Evolutionary conservation across 129 eudicot species (phyloP).

Genomic region (Tagetes erecta): DNA sequence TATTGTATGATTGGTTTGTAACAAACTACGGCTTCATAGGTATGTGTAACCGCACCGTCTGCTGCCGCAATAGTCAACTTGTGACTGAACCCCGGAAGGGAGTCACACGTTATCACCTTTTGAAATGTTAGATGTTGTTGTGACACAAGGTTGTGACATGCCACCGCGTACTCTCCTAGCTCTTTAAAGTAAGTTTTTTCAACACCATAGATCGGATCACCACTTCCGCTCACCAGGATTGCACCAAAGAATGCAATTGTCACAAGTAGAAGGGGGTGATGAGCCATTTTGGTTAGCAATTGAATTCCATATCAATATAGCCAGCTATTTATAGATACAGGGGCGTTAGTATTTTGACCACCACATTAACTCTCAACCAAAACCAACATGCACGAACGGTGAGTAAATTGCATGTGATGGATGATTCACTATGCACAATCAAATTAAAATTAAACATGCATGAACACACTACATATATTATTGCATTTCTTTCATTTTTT

Average conservation of each 20-base stretch:
- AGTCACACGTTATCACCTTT: conserved; percentile 25
- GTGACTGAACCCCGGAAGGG: conserved; percentile 24
- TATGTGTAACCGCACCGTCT: conserved; percentile 24
- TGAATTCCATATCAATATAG: not conserved
- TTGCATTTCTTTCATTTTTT: too few species aligned
- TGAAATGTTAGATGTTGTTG: conserved; percentile 25
- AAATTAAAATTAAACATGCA: too few species aligned
- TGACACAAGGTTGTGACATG: conserved; percentile 30
- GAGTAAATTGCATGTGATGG: conserved; percentile 1
- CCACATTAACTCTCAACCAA: conserved; percentile 9
- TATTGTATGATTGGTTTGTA: conserved; percentile 28
- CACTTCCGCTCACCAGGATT: conserved; percentile 10
- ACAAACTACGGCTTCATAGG: conserved; percentile 37
- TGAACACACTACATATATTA: too few species aligned
- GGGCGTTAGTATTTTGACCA: not conserved
- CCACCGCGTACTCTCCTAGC: conserved; percentile 34
- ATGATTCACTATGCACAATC: too few species aligned
- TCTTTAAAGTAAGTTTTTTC: conserved; percentile 12
- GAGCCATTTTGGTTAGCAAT: conserved; percentile 2
- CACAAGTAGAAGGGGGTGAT: conserved; percentile 20
- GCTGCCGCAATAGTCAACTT: conserved; percentile 32
- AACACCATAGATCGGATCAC: not conserved
- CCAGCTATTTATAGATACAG: conserved; percentile 6
- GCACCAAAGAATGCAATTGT: conserved; percentile 21
- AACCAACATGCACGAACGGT: conserved; percentile 6